Base-by-base conservation (phyloP, 495 filamentous ascomycete species). In the Tuber melanosporum region DNA sequence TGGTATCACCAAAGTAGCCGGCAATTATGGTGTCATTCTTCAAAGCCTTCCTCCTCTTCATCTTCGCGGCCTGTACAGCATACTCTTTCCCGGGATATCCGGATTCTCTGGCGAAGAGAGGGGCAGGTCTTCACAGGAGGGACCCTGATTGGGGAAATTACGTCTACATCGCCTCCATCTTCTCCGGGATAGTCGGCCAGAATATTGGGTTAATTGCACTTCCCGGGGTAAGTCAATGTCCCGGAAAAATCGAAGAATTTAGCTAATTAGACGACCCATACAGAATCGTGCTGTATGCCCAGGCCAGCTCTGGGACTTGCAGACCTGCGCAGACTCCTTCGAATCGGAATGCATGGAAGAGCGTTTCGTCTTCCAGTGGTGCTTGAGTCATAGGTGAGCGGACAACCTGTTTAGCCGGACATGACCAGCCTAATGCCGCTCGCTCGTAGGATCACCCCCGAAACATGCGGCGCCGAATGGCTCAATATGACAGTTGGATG, bases 401-500 rank as follows among this genome's bases (percentile, higher is more conserved):
- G 26, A 66, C 57, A 66, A 12, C 12, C 39, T 36, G 43, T 66
- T 14, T 39, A 7, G 32, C 49, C 62, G n/a, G 2, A 32, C 57
- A 32, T n/a, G 42, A 39, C 26, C 7, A 49, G 57, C 41, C 36
- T 75, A 20, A 47, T 20, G 49, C 14, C 17, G 12, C 19, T 17
- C 43, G 41, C n/a, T 47, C 47, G 17, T 26, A 80, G 78, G 49
- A 80, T 80, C 22, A 80, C 78, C 20, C 1, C 47, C 39, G 46
- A 0, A 0, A 80, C 77, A 1, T 80, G 78, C 42, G 78, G 77
- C 9, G 22, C 71, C 5, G 57, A 80, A 44, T 80, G 78, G 78
- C 32, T 80, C 44, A 80, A 80, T 46, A 80, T 80, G 78, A 80
- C 78, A 6, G 71, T 80, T 9, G 78, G 78, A 1, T 80, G 78